phyloP scores from a whole-genome alignment of 2,329 filamentous ascomycete genomes.

The Chrysoporthe puriensis region DNA sequence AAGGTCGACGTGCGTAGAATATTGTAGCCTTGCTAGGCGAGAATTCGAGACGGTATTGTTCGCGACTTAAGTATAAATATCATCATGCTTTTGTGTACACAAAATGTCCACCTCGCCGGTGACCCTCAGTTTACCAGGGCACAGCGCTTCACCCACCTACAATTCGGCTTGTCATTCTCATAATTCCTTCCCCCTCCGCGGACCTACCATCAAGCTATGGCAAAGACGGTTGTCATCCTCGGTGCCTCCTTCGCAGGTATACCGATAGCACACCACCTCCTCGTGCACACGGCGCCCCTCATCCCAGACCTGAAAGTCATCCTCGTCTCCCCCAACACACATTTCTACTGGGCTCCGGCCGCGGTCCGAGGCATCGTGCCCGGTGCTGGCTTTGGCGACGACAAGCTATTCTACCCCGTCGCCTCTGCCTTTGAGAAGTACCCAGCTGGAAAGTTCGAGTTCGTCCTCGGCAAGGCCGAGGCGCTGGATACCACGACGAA shows the following conservation, averaged over 20 bases:
- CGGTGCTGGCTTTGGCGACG: slow-evolving; percentile 43
- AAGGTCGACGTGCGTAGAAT: neutral
- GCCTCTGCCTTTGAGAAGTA: slow-evolving; percentile 53
- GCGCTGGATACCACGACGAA: slow-evolving; percentile 47
- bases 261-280: slow-evolving; percentile 54
- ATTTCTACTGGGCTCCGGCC: slow-evolving; percentile 56
- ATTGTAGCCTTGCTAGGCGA: neutral
- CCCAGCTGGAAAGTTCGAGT: slow-evolving; percentile 52
- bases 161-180: neutral
- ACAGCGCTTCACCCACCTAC: neutral
- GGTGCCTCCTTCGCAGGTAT: slow-evolving; percentile 53
- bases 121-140: too few species aligned
- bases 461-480: slow-evolving; percentile 53
- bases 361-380: slow-evolving; percentile 52
- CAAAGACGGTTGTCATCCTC: slow-evolving; percentile 50
- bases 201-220: slow-evolving; percentile 25
- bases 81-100: neutral
- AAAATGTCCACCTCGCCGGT: neutral
- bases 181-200: neutral
- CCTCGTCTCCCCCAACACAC: slow-evolving; percentile 51
- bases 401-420: slow-evolving; percentile 56
- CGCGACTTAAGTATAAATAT: neutral
- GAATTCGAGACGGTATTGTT: neutral
- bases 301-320: slow-evolving; percentile 47
- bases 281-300: slow-evolving; percentile 47